Evolutionary conservation across 257 asterid genomes (phyloP), one percentile per base, ranked within the genome.

Genomic region (Coffea eugenioides): DNA sequence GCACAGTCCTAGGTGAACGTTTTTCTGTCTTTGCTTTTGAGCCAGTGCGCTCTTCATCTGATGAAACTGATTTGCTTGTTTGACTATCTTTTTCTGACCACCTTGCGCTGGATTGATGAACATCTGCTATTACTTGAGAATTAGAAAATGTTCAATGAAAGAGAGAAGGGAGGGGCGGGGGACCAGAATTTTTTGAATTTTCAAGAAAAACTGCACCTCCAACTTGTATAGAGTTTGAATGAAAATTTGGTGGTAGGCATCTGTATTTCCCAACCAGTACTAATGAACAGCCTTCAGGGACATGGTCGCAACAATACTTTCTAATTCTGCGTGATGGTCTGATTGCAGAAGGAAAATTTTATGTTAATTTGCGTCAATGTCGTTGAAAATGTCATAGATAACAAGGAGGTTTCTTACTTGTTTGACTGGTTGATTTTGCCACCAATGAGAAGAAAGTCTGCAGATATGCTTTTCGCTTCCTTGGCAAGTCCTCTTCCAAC

Each of bases 391-490:
- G 69, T 72, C 67, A 48, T 66, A 82, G n/a, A 49, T 77, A 75
- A 57, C 52, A 79, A 36, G 54, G 25, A 74, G 80, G 39, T 82
- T 71, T 49, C 89, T 82, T 81, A 93, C 96, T 89, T 88, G 85
- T 83, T 86, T 71, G 85, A 48, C 69, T 80, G 81, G 61, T 73
- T 86, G 25, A 66, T 86, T 69, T 74, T 79, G 74, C 90, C 85
- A 74, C 97, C 91, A 41, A 93, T 82, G 68, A 93, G 73, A 59
- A 93, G 92, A 80, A 83, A 90, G 82, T 93, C 92, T 54, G 95
- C 94, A 49, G 76, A 81, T 84, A 84, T 87, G 81, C 23, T 82
- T 83, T 85, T 88, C 36, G 91, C 92, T 82, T 92, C 98, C 57
- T 85, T 90, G 4, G 82, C 57, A 20, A 93, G 86, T 6, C 94